Evolutionary conservation across 495 filamentous ascomycete species (phyloP), one percentile per base, ranked within the genome.

Genomic region (Talaromyces thailandensis): DNA sequence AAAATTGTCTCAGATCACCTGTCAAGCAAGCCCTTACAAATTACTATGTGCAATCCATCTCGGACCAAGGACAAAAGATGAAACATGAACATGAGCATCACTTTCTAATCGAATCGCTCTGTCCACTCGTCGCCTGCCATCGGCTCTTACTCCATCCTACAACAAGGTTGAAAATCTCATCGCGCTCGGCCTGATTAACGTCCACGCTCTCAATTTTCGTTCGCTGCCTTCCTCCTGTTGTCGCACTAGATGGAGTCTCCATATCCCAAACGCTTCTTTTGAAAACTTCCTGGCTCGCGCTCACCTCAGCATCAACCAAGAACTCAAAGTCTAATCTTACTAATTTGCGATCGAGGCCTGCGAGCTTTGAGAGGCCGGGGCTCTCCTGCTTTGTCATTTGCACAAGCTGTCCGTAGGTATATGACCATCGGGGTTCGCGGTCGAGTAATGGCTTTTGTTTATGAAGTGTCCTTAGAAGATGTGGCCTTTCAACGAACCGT

Each of bases 141-240:
- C 69, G 64, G 40, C 71, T 50, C 2, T 69, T 69, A 8, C 70
- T 72, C 63, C 73, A 69, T 16, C 69, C 75, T 48, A 76, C 66
- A 18, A 76, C 64, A 9, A 67, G 65, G 61, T 75, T 75, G 50
- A 78, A 78, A 9, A 69, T 70, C 62, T 75, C 69, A 62, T 78
- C 71, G 48, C 75, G 65, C 35, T 71, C 65, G 35, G 64, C 68
- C 64, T 70, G 64, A 4, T 59, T 58, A 18, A 60, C 26, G 28
- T 64, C 62, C 21, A 64, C 26, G n/a, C 16, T 37, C 60, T 62
- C 60, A 21, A 62, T 32, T 11, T 25, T 16, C 45, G 60, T 72
- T 65, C 18, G 65, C 56, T 48, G 65, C 56, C 21, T 48, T 18
- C n/a, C 43, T 21, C 56, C 57, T 26, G 31, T 21, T n/a, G 37